These are phyloP conservation scores for Entelexis sorbosivorans DNA, from an alignment of 1,139 yeast species.

Conservation along the genomic window DNA sequence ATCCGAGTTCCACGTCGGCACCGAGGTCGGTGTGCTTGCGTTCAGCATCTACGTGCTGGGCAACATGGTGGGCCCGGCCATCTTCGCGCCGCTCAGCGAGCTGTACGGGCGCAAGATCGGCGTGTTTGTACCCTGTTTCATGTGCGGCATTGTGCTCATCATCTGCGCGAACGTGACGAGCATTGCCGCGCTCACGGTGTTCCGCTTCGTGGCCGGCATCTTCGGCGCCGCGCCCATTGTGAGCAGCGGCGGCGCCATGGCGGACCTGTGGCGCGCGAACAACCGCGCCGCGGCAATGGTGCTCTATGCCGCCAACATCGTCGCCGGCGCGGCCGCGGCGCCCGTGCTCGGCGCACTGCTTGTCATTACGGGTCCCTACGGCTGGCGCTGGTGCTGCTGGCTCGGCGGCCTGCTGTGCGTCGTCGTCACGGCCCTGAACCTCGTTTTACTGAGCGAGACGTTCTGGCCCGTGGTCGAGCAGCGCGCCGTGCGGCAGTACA, in stretches of 20 bases:
- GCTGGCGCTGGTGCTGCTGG: conserved; percentile 52
- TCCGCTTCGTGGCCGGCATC: conserved; percentile 63
- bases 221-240: conserved; percentile 64
- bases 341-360: conserved; percentile 68
- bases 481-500: conserved; percentile 43
- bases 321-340: conserved; percentile 62
- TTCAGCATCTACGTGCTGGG: conserved; percentile 65
- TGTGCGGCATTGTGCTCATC: conserved; percentile 36
- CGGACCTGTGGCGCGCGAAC: conserved; percentile 48
- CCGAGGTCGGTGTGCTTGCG: conserved; percentile 52
- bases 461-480: conserved; percentile 57
- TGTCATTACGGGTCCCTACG: conserved; percentile 25
- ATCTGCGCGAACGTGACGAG: conserved; percentile 33
- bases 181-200: conserved; percentile 50
- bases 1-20: conserved; percentile 32
- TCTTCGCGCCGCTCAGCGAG: conserved; percentile 72
- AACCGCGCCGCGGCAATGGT: conserved; percentile 62
- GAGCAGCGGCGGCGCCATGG: conserved; percentile 64
- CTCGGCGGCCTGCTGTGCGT: conserved; percentile 58
- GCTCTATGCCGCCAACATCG: conserved; percentile 55
- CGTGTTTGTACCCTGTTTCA: conserved; percentile 48
- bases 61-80: conserved; percentile 38
- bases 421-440: conserved; percentile 39
- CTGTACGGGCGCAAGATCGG: conserved; percentile 63
- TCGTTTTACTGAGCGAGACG: conserved; percentile 54